Evolutionary conservation across 768 basidiomycete species (phyloP), one percentile per base, ranked within the genome.

Genomic region (Lactarius trivialis): DNA sequence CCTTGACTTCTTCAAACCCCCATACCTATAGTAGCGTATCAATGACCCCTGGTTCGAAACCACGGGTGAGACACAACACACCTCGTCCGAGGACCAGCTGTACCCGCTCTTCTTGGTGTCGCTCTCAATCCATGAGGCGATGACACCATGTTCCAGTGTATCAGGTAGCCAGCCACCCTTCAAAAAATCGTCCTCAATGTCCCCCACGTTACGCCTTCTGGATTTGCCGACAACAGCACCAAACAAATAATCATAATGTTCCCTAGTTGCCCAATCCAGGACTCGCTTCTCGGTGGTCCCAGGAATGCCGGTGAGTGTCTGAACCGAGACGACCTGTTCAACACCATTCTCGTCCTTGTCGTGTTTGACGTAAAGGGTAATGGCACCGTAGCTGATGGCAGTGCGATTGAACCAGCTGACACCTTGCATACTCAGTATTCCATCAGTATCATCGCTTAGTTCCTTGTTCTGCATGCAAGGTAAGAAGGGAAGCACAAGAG

Each of bases 361-460:
- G 70, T 91, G 74, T 60, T 82, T 88, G 69, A 89, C 71, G 54
- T 55, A 55, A 41, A 90, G 80, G 30, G 83, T 86, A 48, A 91
- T 68, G 21, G 80, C 82, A 32, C 79, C 85, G 24, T 76, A 49
- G 21, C 70, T 60, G 68, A 91, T 90, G 24, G 80, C 71, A 61
- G 79, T 85, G 67, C 88, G 82, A 67, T 77, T 87, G 55, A 85
- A 58, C 89, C 89, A 92, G 32, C 83, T 71, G 37, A 91, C 79
- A 49, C 89, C 89, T 71, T 91, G 90, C 6, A 85, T 75, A 34
- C 71, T 69, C 45, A 91, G 81, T 62, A 92, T 85, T 24, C 76
- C 76, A 56, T 90, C 88, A 5, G 78, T 77, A 36, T 70, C 67
- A 67, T 85, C 86, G 49, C 84, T 86, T 58, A 88, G 76, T 2